These are phyloP conservation scores for Epichloe hybrida DNA, from an alignment of 2,329 filamentous ascomycete species.

Conservation along the genomic window DNA sequence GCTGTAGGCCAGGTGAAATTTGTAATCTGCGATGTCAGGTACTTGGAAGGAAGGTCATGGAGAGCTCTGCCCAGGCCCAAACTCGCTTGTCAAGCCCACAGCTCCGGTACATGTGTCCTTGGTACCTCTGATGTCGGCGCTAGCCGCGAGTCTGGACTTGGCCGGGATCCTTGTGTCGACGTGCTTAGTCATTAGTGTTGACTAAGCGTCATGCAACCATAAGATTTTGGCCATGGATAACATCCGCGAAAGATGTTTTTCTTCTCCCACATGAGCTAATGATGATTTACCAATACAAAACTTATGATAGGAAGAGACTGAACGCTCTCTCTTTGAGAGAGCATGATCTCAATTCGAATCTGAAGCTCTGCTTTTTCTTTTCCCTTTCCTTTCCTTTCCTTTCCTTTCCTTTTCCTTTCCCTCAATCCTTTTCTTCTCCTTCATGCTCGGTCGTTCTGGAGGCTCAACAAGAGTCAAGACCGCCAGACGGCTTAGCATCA, in stretches of 20 bases:
- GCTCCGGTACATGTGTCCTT: not conserved
- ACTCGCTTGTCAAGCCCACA: not conserved
- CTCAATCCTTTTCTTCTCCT: not conserved
- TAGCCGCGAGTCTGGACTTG: not conserved
- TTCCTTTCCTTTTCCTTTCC: not conserved
- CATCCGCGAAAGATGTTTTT: too few species aligned
- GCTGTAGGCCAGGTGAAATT: not conserved
- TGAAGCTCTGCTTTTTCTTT: conserved; percentile 32
- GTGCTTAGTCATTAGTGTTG: not conserved
- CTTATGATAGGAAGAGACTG: conserved; percentile 59
- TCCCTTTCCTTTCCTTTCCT: not conserved
- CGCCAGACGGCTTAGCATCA: not conserved
- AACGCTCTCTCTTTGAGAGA: conserved; percentile 37
- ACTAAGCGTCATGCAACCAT: not conserved
- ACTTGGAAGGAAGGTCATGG: not conserved
- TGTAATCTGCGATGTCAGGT: not conserved
- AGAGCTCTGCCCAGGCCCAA: not conserved
- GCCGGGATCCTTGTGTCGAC: too few species aligned
- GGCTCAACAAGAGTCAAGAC: too few species aligned
- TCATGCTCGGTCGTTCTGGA: too few species aligned
- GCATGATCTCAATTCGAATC: conserved; percentile 51
- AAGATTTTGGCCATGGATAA: not conserved
- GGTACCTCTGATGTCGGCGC: not conserved
- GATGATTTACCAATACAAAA: conserved; percentile 42
- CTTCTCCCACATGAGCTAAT: conserved; percentile 33